Conservation (phyloP, 495 filamentous ascomycete genomes). For the Trichoderma erinaceum region DNA sequence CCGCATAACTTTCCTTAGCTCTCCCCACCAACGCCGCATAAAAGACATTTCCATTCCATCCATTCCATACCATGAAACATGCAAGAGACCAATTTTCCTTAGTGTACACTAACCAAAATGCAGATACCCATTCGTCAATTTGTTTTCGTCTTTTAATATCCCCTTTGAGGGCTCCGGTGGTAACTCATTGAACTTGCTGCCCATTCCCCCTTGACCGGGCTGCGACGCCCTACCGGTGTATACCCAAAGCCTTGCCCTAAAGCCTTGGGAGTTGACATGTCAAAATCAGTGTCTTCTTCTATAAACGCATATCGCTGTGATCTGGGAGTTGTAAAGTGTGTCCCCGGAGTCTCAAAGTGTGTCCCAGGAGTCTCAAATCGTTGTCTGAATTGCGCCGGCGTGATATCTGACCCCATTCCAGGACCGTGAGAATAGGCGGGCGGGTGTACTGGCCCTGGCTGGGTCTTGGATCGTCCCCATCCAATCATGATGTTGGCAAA, state of each 20-base stretch:
- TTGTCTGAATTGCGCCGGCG: conserved; percentile 23
- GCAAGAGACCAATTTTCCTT: neutral
- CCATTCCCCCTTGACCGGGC: conserved; percentile 41
- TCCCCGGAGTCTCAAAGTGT: neutral
- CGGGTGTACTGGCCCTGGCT: neutral
- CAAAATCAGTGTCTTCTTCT: conserved; percentile 36
- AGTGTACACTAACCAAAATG: neutral
- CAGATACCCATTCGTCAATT: neutral
- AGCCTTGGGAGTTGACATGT: conserved; percentile 30
- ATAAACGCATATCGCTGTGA: conserved; percentile 24
- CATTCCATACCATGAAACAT: no score
- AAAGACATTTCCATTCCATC: no score
- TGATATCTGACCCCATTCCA: conserved; percentile 30
- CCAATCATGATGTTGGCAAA: neutral
- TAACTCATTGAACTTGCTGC: conserved; percentile 37
- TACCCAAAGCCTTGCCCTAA: conserved; percentile 27
- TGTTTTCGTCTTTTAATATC: conserved; percentile 24
- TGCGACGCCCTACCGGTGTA: conserved; percentile 34
- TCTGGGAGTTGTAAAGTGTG: neutral
- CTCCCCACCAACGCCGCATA: no score
- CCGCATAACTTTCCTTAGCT: no score
- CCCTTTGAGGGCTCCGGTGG: conserved; percentile 33
- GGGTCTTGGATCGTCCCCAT: neutral
- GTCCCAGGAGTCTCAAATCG: neutral
- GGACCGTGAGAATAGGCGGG: neutral